Evolutionary conservation across 2,329 filamentous ascomycete species (phyloP), one percentile per base, ranked within the genome.

Genomic region (Raffaelea ambrosiae): DNA sequence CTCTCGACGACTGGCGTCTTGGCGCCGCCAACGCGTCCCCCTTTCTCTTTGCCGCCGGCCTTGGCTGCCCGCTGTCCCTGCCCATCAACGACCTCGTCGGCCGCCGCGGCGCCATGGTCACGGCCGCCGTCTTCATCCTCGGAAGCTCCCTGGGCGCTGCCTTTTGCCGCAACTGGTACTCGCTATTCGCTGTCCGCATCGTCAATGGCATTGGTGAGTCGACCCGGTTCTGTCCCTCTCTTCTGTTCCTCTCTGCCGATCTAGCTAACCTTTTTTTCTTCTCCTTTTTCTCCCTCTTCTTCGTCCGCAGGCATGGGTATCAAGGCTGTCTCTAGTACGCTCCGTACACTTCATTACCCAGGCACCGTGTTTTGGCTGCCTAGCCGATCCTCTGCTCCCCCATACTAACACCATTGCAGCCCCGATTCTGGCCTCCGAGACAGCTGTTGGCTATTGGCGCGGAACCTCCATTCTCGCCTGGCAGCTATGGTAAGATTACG

Each of bases 401-500:
- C n/a, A n/a, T 41, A 19, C 13, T 41, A 22, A 41, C 19, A 9
- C 21, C 38, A 11, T 41, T 11, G 5, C 13, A 41, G 40, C 70
- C 0, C 67, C 70, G 1, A 70, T 73, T 16, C 59, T 73, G 3
- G 70, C 69, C 3, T 68, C 67, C 8, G 71, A 73, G 54, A 71
- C 68, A 0, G 67, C 70, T 0, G 62, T 71, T 14, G 67, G 68
- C 0, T 72, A 67, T 51, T 73, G 70, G 70, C 61, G 70, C 55
- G 71, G 70, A 2, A 70, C 68, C 13, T 67, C 67, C 2, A 69
- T 72, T 16, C 60, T 73, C 0, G 68, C 67, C 4, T 73, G 70
- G 70, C 70, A 73, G 38, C 56, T 73, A 2, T 71, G 67, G 66
- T 60, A 49, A 3, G 51, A 7, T 7, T 29, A 13, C 13, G 7